Evolutionary conservation across 352 stramenopile genomes (phyloP).

Genomic region (Globisporangium middletonii): DNA sequence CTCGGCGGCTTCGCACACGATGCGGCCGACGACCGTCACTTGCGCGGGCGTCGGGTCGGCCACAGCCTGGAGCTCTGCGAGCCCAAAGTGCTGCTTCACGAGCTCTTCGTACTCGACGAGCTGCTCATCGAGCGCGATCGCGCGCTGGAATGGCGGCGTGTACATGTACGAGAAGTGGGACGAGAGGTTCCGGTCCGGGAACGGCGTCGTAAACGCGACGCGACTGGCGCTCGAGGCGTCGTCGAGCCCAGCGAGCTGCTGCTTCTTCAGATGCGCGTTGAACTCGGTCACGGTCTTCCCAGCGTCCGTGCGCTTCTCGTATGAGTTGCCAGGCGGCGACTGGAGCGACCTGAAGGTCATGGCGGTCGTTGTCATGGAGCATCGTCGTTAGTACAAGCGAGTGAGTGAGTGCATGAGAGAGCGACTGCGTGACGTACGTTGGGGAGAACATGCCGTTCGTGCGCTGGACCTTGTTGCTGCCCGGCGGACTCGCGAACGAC

Average conservation of each 20-base stretch:
- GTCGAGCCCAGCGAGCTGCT: slow-evolving; percentile 31
- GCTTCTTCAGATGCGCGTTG: slow-evolving; percentile 62
- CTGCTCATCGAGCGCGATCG: slow-evolving; percentile 71
- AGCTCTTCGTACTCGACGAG: slow-evolving; percentile 73
- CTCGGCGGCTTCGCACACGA: slow-evolving; percentile 79
- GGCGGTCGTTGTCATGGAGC: neutral
- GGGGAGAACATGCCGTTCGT: slow-evolving; percentile 73
- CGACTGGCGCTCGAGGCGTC: neutral
- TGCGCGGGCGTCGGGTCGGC: slow-evolving; percentile 68
- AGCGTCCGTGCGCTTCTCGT: slow-evolving; percentile 71
- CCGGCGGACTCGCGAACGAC: slow-evolving; percentile 50
- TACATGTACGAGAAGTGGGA: slow-evolving; percentile 77
- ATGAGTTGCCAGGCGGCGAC: slow-evolving; percentile 61
- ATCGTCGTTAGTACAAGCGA: neutral
- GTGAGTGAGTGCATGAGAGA: neutral
- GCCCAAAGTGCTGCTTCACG: slow-evolving; percentile 51
- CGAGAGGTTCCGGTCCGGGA: slow-evolving; percentile 54
- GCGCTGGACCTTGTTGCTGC: slow-evolving; percentile 58
- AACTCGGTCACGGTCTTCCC: slow-evolving; percentile 78
- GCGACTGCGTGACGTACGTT: slow-evolving; percentile 20
- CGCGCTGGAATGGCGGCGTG: slow-evolving; percentile 71
- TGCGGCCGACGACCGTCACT: slow-evolving; percentile 74
- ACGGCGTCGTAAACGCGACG: slow-evolving; percentile 31
- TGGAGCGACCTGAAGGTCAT: slow-evolving; percentile 37
- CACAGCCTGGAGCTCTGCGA: slow-evolving; percentile 60